These are phyloP conservation scores for sweet orange (Citrus sinensis) DNA, from an alignment of 345 rosid genomes.

Conservation along the genomic window DNA sequence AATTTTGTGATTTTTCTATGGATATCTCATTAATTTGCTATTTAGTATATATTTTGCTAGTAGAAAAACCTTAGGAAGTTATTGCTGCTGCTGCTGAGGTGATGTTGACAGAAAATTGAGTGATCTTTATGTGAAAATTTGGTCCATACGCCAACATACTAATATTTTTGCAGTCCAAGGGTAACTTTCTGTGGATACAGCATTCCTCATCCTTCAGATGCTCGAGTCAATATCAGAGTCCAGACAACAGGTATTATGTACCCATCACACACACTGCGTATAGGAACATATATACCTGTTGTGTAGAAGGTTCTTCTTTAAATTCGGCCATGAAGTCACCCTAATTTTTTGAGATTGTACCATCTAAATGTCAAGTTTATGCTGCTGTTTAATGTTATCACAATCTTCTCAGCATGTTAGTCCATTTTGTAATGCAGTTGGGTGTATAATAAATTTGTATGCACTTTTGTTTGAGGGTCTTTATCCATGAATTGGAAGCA, in stretches of 20 bases:
- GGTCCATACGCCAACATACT: neutral
- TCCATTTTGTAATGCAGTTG: neutral
- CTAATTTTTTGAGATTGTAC: neutral
- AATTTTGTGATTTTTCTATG: neutral
- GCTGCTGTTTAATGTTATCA: neutral
- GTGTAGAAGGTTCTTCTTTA: neutral
- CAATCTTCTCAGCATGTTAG: neutral
- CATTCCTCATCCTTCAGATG: slow-evolving; percentile 93
- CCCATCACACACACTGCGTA: neutral
- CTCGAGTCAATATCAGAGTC: slow-evolving; percentile 66
- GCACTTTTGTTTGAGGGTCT: neutral
- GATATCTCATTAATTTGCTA: neutral
- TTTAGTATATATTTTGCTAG: neutral
- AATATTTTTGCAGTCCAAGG: slow-evolving; percentile 62
- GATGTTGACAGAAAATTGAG: neutral
- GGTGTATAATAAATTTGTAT: neutral
- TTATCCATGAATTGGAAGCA: neutral
- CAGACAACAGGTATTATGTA: slow-evolving; percentile 78
- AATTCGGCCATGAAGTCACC: neutral
- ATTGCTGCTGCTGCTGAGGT: neutral
- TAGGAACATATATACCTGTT: neutral
- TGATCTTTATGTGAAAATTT: neutral
- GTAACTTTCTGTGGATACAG: slow-evolving; percentile 69
- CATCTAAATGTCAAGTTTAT: no score
- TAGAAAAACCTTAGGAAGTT: neutral